phyloP scores from a whole-genome alignment of 306 rosid genomes.

The Inga oerstediana region DNA sequence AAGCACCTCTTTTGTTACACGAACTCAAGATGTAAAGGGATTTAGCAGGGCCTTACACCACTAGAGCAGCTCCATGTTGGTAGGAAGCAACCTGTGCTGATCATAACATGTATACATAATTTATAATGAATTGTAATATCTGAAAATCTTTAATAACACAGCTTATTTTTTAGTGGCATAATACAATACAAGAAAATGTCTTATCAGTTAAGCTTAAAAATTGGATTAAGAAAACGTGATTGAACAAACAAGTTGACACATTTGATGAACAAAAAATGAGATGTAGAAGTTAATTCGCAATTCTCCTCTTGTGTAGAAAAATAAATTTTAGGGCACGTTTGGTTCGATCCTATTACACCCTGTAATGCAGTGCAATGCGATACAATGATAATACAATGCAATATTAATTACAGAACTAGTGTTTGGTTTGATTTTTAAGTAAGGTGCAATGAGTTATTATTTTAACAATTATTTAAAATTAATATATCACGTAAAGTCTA shows the following conservation, averaged over 20 bases:
- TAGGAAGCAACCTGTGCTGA: background rate
- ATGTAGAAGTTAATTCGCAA: background rate
- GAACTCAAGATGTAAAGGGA: fast-evolving
- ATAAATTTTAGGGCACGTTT: background rate
- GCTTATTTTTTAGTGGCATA: background rate
- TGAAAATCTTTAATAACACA: too few relatives aligned
- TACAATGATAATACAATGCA: too few relatives aligned
- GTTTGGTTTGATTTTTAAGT: too few relatives aligned
- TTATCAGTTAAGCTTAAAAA: background rate
- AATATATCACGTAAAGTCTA: too few relatives aligned
- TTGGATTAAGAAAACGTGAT: background rate
- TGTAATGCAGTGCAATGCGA: too few relatives aligned
- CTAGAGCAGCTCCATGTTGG: too few relatives aligned
- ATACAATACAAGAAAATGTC: background rate
- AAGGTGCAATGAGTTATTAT: too few relatives aligned
- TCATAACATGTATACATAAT: background rate
- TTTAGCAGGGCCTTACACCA: fast-evolving
- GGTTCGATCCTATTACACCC: too few relatives aligned
- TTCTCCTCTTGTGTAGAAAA: background rate
- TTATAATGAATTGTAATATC: background rate
- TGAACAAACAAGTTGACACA: background rate
- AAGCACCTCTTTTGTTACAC: too few relatives aligned
- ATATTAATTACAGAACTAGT: too few relatives aligned
- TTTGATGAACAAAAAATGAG: background rate
- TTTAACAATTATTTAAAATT: too few relatives aligned